A percentile compares a stretch with the other conserved stretches of the same genome.
Conservation (phyloP, 1,139 yeast genomes). For the Saccharomyces hybrid region DNA sequence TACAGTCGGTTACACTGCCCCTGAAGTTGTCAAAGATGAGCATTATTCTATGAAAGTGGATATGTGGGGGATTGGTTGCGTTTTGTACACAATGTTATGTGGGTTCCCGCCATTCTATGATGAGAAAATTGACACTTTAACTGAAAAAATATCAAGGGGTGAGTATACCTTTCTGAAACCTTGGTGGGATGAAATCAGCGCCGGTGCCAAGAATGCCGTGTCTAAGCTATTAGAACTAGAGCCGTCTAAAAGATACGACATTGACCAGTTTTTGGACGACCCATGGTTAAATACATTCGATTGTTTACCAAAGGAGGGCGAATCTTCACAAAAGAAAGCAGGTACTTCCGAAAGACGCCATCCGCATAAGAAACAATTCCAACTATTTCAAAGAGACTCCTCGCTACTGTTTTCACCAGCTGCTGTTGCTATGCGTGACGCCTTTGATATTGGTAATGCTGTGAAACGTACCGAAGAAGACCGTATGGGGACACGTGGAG, state of each 20-base stretch:
- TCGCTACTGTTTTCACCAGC: slow-evolving; percentile 63
- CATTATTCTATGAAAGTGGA: slow-evolving; percentile 85
- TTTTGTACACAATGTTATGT: slow-evolving; percentile 77
- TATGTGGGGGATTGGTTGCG: slow-evolving; percentile 96
- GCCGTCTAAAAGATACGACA: slow-evolving; percentile 67
- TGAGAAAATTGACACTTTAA: slow-evolving; percentile 71
- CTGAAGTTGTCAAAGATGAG: slow-evolving; percentile 85
- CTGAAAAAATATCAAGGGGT: slow-evolving; percentile 77
- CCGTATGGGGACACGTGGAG: slow-evolving; percentile 30
- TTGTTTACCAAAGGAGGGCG: slow-evolving; percentile 10
- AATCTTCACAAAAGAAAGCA: slow-evolving; percentile 8
- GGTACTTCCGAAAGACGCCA: slow-evolving; percentile 6
- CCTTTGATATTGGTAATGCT: slow-evolving; percentile 89
- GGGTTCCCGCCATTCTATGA: slow-evolving; percentile 97
- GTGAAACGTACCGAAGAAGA: slow-evolving; percentile 92
- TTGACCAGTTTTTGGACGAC: slow-evolving; percentile 69
- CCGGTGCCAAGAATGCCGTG: slow-evolving; percentile 75
- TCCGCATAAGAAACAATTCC: slow-evolving; percentile 5
- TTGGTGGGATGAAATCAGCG: slow-evolving; percentile 94
- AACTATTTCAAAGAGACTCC: slow-evolving; percentile 17
- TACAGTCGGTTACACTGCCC: slow-evolving; percentile 88
- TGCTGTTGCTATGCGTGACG: slow-evolving; percentile 86
- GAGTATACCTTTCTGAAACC: slow-evolving; percentile 78
- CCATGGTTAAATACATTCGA: slow-evolving; percentile 56
- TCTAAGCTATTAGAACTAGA: slow-evolving; percentile 71